These are phyloP conservation scores for Aspergillus sp. DNA, from an alignment of 2,329 filamentous ascomycete genomes.

Conservation along the genomic window DNA sequence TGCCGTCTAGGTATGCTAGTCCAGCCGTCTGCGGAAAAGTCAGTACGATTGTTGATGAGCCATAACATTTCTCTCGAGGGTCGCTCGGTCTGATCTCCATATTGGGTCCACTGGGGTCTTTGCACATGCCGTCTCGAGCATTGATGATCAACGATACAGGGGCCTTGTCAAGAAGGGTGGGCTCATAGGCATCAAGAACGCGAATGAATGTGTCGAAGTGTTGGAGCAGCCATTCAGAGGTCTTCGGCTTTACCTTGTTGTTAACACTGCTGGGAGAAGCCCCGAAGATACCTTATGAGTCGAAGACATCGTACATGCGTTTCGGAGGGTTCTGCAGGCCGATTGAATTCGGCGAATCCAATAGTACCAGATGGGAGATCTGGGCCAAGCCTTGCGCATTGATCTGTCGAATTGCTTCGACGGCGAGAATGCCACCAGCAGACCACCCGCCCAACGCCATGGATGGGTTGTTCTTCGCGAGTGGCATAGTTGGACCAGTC, in stretches of 20 bases:
- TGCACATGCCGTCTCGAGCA: slow-evolving; percentile 49
- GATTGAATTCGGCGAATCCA: slow-evolving; percentile 65
- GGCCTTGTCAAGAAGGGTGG: slow-evolving; percentile 32
- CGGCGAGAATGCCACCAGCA: slow-evolving; percentile 72
- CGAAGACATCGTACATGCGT: slow-evolving; percentile 50
- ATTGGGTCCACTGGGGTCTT: slow-evolving; percentile 36
- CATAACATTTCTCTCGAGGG: slow-evolving; percentile 50
- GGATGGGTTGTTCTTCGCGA: slow-evolving; percentile 56
- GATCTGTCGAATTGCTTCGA: slow-evolving; percentile 62
- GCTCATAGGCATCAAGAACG: slow-evolving; percentile 45
- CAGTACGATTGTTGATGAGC: slow-evolving; percentile 47
- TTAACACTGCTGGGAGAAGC: neutral
- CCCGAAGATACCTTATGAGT: slow-evolving; percentile 47
- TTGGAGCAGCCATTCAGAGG: slow-evolving; percentile 50
- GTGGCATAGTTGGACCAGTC: slow-evolving; percentile 33
- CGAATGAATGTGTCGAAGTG: slow-evolving; percentile 53
- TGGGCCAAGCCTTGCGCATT: slow-evolving; percentile 23
- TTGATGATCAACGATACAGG: slow-evolving; percentile 45
- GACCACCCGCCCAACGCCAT: slow-evolving; percentile 64
- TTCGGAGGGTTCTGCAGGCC: slow-evolving; percentile 66
- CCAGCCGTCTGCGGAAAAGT: slow-evolving; percentile 50
- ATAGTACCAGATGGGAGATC: slow-evolving; percentile 54
- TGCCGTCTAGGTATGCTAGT: slow-evolving; percentile 41
- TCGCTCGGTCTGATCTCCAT: slow-evolving; percentile 34
- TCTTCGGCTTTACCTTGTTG: slow-evolving; percentile 37